These are phyloP conservation scores for Yarrowia sp. DNA, from an alignment of 805 yeast species.

Conservation along the genomic window DNA sequence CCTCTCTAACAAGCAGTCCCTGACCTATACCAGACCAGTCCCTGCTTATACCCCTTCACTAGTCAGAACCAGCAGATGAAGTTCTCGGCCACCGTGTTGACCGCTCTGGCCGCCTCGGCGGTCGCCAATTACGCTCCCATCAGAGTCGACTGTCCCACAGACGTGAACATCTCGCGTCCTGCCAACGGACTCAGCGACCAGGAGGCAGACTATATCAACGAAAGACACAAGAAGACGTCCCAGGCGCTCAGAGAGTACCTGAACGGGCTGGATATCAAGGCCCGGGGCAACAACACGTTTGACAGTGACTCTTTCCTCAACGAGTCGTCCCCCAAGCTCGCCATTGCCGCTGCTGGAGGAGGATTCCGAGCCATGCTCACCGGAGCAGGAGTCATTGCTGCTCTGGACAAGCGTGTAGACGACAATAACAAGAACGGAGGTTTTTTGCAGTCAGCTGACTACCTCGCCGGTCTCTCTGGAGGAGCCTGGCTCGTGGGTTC, in stretches of 20 bases:
- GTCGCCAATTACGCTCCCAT: constrained; percentile 55
- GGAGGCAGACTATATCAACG: constrained; percentile 48
- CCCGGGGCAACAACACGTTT: constrained; percentile 58
- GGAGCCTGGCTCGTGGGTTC: constrained; percentile 82
- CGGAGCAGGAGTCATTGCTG: constrained; percentile 85
- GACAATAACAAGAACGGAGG: constrained; percentile 61
- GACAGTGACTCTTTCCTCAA: constrained; percentile 49
- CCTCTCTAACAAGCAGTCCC: no score
- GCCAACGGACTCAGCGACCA: constrained; percentile 47
- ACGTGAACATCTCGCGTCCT: constrained; percentile 47
- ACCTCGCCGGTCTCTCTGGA: constrained; percentile 80
- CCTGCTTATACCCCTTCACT: no score
- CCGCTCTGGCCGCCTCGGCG: constrained; percentile 20
- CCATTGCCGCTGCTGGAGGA: constrained; percentile 64
- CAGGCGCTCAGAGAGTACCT: constrained; percentile 55
- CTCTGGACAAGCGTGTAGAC: constrained; percentile 74
- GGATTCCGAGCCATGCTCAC: constrained; percentile 88
- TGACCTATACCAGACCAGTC: no score
- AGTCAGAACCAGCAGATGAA: not conserved
- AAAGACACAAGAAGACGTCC: constrained; percentile 48
- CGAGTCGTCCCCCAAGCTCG: constrained; percentile 11
- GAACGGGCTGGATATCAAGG: constrained; percentile 42
- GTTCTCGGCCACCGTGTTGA: not conserved
- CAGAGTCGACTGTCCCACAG: constrained; percentile 53
- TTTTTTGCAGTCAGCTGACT: constrained; percentile 70